These are phyloP conservation scores for Candida saitoana DNA, from an alignment of 805 yeast species.

Conservation along the genomic window DNA sequence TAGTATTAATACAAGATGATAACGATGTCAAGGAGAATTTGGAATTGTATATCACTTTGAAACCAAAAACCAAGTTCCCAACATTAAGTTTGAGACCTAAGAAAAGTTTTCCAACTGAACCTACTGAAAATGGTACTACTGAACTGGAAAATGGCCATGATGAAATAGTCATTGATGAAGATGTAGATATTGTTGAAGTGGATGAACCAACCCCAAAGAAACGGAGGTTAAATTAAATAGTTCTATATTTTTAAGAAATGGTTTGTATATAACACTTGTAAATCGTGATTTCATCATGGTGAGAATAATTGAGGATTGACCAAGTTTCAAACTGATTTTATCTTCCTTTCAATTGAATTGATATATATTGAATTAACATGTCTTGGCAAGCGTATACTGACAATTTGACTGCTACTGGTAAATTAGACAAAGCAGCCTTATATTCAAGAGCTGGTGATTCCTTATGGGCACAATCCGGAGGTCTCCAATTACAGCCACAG, in stretches of 20 bases:
- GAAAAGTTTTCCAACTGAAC: conserved; percentile 4
- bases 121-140: conserved; percentile 9
- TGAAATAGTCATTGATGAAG: conserved; percentile 11
- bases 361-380: conserved; percentile 14
- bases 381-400: conserved; percentile 84
- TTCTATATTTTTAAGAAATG: too few species aligned
- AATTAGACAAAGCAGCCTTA: conserved; percentile 87
- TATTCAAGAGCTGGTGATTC: conserved; percentile 94
- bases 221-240: conserved; percentile 3
- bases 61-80: conserved; percentile 12
- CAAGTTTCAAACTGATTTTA: background rate
- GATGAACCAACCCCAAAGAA: conserved; percentile 10
- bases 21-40: conserved; percentile 60
- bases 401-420: conserved; percentile 81
- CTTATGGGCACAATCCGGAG: conserved; percentile 83
- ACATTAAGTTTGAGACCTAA: conserved; percentile 14
- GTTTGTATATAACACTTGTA: background rate
- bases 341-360: conserved; percentile 2
- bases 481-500: conserved; percentile 56
- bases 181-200: conserved; percentile 9
- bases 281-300: background rate
- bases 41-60: conserved; percentile 51
- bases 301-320: background rate
- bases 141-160: conserved; percentile 7
- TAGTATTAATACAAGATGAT: conserved; percentile 75